phyloP scores from a whole-genome alignment of 2,329 filamentous ascomycete species.

The Xylaria sp. region DNA sequence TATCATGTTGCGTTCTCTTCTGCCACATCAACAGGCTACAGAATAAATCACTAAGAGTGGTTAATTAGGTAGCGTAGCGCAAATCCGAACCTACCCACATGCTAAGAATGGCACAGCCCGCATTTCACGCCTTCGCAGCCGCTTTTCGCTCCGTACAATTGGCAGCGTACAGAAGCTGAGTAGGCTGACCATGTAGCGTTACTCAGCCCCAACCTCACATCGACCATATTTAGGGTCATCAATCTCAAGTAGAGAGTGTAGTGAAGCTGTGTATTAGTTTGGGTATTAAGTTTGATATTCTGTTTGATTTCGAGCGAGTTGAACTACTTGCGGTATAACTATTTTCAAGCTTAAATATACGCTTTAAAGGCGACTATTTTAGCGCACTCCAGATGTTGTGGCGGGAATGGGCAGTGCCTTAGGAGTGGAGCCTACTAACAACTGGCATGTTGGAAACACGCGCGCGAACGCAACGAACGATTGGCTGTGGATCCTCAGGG shows the following conservation, averaged over 20 bases:
- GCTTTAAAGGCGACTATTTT: neutral
- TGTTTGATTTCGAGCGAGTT: too few species aligned
- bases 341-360: too few species aligned
- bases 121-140: constrained; percentile 3
- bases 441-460: neutral
- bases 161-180: constrained; percentile 17
- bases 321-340: neutral
- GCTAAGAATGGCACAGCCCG: constrained; percentile 31
- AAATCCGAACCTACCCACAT: neutral
- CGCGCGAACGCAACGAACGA: constrained; percentile 1
- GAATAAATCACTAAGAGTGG: neutral
- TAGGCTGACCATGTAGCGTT: constrained; percentile 14
- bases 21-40: neutral
- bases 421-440: neutral
- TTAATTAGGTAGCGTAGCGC: neutral
- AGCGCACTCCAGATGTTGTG: constrained; percentile 12
- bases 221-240: too few species aligned
- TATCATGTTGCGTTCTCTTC: too few species aligned
- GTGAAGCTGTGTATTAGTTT: neutral
- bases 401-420: constrained; percentile 21
- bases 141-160: neutral
- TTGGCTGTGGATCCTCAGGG: constrained; percentile 35
- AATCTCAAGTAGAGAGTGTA: neutral
- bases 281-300: too few species aligned
- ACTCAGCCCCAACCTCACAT: constrained; percentile 16